phyloP scores from a whole-genome alignment of 73 alveolate species.

The Paramecium octaurelia region DNA sequence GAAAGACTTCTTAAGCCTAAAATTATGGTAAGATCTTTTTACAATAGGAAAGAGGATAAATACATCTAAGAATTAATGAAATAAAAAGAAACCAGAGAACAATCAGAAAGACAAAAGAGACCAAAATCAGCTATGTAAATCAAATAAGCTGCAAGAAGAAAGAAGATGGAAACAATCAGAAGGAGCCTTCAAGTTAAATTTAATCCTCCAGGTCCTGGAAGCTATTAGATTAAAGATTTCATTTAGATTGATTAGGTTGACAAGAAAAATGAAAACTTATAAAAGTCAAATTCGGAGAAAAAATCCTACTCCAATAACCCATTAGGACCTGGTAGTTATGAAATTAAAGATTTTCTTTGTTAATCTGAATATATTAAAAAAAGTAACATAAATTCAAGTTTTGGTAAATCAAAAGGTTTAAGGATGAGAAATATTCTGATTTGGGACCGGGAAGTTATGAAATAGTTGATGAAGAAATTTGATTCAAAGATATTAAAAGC shows the following conservation, averaged over 20 bases:
- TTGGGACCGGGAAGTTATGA: neutral
- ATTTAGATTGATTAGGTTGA: neutral
- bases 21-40: neutral
- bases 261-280: neutral
- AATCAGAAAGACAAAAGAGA: neutral
- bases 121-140: neutral
- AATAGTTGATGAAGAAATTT: neutral
- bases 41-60: neutral
- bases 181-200: neutral
- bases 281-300: neutral
- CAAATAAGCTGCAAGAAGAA: neutral
- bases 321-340: conserved; percentile 9
- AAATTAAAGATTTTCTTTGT: neutral
- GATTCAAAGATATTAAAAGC: neutral
- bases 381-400: neutral
- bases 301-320: neutral
- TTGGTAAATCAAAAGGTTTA: neutral
- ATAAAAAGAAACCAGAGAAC: neutral
- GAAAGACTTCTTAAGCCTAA: conserved; percentile 3
- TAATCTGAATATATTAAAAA: neutral
- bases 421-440: neutral
- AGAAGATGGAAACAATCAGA: neutral
- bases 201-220: neutral
- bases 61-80: neutral
- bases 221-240: neutral